phyloP scores from a whole-genome alignment of 768 basidiomycete genomes.

The Cystobasidium onofrii region DNA sequence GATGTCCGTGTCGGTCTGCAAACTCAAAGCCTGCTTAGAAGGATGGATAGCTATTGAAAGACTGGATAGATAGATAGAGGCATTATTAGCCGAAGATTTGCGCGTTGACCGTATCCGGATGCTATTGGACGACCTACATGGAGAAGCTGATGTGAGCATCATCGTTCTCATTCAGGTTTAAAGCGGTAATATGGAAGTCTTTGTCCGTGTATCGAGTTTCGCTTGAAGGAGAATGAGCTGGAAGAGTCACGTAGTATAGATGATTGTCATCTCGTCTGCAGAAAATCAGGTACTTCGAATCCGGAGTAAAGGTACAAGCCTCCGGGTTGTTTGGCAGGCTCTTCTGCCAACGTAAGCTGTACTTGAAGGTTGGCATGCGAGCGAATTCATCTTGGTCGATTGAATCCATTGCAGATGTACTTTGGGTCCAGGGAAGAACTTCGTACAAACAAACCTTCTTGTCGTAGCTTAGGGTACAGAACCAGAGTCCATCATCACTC shows the following conservation, averaged over 20 bases:
- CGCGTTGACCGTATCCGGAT: too few species aligned
- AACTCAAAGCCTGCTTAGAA: conserved; percentile 34
- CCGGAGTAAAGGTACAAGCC: conserved; percentile 39
- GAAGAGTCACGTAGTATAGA: conserved; percentile 40
- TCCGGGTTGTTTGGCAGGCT: conserved; percentile 40
- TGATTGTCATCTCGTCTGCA: conserved; percentile 41
- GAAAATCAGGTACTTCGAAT: conserved; percentile 31
- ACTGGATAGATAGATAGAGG: not conserved
- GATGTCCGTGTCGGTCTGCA: conserved; percentile 39
- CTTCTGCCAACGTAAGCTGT: conserved; percentile 30
- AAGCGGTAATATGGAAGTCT: conserved; percentile 12
- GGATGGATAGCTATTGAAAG: conserved; percentile 38
- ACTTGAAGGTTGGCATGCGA: conserved; percentile 1
- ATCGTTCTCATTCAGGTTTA: conserved; percentile 42
- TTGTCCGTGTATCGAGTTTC: not conserved
- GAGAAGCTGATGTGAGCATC: conserved; percentile 41
- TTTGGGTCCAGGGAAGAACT: not conserved
- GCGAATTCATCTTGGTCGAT: conserved; percentile 37
- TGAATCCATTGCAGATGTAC: conserved; percentile 10
- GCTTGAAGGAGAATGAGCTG: not conserved
- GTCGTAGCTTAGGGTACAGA: conserved; percentile 42
- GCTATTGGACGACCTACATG: conserved; percentile 32
- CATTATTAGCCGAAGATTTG: too few species aligned
- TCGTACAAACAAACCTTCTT: conserved; percentile 39
- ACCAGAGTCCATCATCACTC: conserved; percentile 36